Conservation (phyloP, 768 basidiomycete species). For the Russula ochroleuca region DNA sequence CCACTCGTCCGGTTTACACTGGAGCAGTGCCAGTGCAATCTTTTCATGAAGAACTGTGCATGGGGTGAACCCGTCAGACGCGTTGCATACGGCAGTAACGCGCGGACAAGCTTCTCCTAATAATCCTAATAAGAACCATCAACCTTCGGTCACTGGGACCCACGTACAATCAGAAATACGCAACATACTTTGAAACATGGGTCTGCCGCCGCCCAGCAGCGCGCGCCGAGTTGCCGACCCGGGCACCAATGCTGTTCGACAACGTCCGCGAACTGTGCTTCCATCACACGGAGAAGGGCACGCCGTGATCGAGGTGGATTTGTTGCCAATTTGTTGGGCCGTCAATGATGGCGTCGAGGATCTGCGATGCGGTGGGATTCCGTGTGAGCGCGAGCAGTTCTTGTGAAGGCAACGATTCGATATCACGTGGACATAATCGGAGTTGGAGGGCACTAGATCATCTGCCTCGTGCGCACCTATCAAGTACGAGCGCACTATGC, state of each 20-base stretch:
- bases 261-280: conserved; percentile 73
- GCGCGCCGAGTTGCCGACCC: conserved; percentile 85
- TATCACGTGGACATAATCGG: conserved; percentile 34
- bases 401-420: conserved; percentile 52
- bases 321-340: conserved; percentile 57
- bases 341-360: conserved; percentile 74
- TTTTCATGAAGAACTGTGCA: no score
- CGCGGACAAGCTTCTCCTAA: conserved; percentile 48
- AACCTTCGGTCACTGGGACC: background rate
- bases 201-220: conserved; percentile 85
- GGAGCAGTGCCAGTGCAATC: no score
- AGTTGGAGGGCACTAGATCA: background rate
- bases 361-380: conserved; percentile 64
- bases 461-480: conserved; percentile 48
- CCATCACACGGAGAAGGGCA: conserved; percentile 65
- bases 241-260: conserved; percentile 88
- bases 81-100: no score
- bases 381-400: conserved; percentile 56
- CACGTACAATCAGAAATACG: background rate
- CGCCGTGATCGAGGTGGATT: conserved; percentile 63
- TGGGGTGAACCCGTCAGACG: no score
- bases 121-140: conserved; percentile 49
- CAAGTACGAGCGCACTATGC: conserved; percentile 61
- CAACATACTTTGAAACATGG: conserved; percentile 77
- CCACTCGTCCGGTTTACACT: no score